Conservation (phyloP, 1,284 basidiomycete genomes). For the Thelephora terrestris region DNA sequence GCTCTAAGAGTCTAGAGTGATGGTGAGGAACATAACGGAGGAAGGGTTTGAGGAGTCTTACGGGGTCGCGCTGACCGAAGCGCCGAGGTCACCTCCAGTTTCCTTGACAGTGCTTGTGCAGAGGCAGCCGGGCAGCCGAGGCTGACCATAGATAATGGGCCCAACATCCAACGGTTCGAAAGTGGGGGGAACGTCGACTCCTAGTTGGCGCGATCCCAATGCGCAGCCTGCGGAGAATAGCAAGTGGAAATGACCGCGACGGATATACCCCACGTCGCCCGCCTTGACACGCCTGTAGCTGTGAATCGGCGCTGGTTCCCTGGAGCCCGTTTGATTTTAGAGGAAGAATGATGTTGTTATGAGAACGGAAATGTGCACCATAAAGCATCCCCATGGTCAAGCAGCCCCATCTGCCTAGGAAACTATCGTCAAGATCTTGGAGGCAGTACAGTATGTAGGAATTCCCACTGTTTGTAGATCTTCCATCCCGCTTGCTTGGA, state of each 20-base stretch:
- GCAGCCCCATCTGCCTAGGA: no score
- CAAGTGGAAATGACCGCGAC: not conserved
- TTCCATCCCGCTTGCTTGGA: no score
- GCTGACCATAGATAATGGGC: not conserved
- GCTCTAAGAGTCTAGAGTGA: not conserved
- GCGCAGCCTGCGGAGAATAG: conserved; percentile 2
- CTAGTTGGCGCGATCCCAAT: not conserved
- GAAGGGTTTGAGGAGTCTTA: not conserved
- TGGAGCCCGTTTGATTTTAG: not conserved
- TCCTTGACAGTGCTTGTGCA: not conserved
- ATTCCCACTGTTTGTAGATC: no score
- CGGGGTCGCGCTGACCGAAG: not conserved
- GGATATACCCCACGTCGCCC: conserved; percentile 5
- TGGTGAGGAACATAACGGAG: not conserved
- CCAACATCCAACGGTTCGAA: conserved; percentile 1
- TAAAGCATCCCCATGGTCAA: no score
- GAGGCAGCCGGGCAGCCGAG: not conserved
- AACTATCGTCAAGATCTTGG: no score
- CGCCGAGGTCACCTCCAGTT: not conserved
- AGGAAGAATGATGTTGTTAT: no score
- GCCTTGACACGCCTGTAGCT: not conserved
- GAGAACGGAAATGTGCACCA: no score
- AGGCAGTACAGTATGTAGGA: no score
- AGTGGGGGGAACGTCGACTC: conserved; percentile 3
- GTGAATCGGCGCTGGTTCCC: not conserved